Evolutionary conservation across 208 protist species (phyloP).

Genomic region (Vickermania ingenoplastis): DNA sequence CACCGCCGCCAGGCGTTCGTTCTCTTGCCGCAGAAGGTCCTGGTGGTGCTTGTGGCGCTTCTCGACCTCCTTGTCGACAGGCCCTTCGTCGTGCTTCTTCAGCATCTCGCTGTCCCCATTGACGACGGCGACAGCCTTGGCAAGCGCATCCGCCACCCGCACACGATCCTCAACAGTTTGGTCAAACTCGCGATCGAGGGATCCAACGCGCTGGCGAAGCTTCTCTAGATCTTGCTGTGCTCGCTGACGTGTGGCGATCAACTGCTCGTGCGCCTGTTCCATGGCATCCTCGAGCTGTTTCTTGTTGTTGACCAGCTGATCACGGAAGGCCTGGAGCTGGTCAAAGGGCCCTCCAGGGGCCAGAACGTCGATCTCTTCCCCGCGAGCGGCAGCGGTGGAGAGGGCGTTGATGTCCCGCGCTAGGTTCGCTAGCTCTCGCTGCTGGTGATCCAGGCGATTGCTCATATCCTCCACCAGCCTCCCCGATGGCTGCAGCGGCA

Average conservation of each 20-base stretch:
- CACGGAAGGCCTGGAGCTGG: background rate
- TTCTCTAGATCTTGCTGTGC: background rate
- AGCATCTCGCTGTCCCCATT: background rate
- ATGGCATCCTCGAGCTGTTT: background rate
- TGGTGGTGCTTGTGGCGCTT: background rate
- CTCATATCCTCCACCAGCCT: background rate
- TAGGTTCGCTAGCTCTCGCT: background rate
- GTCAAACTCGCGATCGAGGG: background rate
- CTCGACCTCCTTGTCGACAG: background rate
- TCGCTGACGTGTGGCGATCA: background rate
- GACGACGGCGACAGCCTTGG: background rate
- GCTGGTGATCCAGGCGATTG: background rate
- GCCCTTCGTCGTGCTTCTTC: background rate
- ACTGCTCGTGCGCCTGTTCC: background rate
- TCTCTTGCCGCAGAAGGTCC: background rate
- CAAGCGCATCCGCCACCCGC: background rate
- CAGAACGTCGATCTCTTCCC: background rate
- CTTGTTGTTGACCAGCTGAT: background rate
- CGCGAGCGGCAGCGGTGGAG: background rate
- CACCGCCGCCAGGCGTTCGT: background rate
- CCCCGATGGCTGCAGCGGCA: background rate
- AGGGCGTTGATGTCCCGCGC: background rate
- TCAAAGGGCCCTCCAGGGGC: background rate
- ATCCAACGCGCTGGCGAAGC: background rate
- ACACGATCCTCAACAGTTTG: background rate